Base-by-base conservation (phyloP, 1,284 basidiomycete genomes). In the Austroboletus niveus region DNA sequence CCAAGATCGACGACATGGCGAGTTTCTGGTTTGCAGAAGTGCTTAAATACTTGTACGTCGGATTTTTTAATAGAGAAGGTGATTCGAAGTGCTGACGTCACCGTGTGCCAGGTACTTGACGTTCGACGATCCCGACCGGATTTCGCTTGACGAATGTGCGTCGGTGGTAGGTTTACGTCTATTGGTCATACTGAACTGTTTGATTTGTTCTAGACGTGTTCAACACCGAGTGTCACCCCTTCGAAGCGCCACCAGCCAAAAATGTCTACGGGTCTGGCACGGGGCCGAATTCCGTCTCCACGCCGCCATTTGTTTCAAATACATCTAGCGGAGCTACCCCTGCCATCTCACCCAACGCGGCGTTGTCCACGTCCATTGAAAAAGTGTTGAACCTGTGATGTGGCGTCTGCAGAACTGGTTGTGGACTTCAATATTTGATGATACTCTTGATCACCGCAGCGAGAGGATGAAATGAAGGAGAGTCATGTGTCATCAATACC, bases 1-100 rank as follows among this genome's bases (percentile, higher is more conserved):
- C 60, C 27, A 72, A 72, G 57, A 75, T 82, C 43, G 78, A 89
- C 56, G 76, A 82, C 54, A 85, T 78, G 60, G 78, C 83, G 69
- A 87, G 84, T 59, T 90, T 89, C 73, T 89, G 87, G 85, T 89
- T 85, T 57, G 85, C 81, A 0, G 87, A 89, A 68, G 84, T 85
- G 41, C 68, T 89, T 64, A 89, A 89, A 65, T 89, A 89, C 63
- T 62, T 89, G 83, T 87, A 49, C 52, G 10, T 30, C 24, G 1
- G 1, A 12, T 30, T 12, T 24, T n/a, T 34, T 8, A 5, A 7
- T 22, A 5, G 10, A 44, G 20, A 34, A 15, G 0, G 29, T 3
- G 32, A 29, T 29, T 42, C 12, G 5, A 43, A 29, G 4, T 8
- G 27, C 15, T 11, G 32, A 11, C 39, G 15, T 15, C 8, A 22